Evolutionary conservation across 495 filamentous ascomycete species (phyloP), one percentile per base, ranked within the genome.

Genomic region (Aspergillus panamensis): DNA sequence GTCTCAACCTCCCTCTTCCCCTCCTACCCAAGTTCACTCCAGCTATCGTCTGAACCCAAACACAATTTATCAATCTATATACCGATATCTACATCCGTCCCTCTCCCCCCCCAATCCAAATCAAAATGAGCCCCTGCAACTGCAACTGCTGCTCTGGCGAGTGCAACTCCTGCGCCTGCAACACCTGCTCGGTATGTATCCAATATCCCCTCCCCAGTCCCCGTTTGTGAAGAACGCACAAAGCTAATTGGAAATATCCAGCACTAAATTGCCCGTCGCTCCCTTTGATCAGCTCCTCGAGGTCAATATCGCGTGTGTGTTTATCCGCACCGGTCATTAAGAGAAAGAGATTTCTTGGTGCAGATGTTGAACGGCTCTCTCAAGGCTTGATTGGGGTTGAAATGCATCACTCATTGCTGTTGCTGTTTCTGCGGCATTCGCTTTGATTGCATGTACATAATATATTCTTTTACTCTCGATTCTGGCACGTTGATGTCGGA

Each of bases 91-190:
- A 60, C 53, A 32, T 55, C 51, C 5, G 25, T 52, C 25, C 33
- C 55, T 44, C 55, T 44, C 57, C 59, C 62, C 66, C 43, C 53
- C 61, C 52, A 55, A 57, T 48, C 53, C 42, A 52, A 49, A 59
- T 62, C 66, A 75, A 51, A 53, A 78, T 78, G 75, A 66, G 64
- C 69, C 73, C 74, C 72, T 77, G 74, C 70, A 48, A 64, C 53
- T 78, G 75, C 72, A 74, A 68, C 73, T 76, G 70, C 70, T 77
- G 74, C 74, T 63, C 66, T 62, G 69, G 73, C 64, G 59, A 70
- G 55, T 77, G 75, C 73, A 70, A 62, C 58, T 69, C 69, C 40
- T 77, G 75, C 73, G 71, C 74, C 51, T 78, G 75, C 73, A 48
- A 39, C 33, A 61, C 51, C 62, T 77, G 74, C 73, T 64, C 40